Conservation (phyloP, 805 yeast species). For the Ogataea dorogensis region DNA sequence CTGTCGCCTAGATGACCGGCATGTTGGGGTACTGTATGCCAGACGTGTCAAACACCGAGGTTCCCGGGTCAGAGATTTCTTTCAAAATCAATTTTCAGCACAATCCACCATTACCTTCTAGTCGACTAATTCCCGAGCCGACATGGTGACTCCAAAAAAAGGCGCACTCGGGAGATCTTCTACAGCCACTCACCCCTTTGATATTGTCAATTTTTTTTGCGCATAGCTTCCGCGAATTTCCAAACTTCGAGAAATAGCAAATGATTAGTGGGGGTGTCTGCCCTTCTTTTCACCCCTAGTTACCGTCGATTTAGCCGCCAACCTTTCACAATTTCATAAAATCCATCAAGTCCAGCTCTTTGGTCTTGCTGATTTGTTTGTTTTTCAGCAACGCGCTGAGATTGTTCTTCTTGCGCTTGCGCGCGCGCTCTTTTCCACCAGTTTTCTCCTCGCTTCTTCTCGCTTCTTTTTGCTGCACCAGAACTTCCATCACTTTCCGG, state of each 20-base stretch:
- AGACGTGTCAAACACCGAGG: too few species aligned
- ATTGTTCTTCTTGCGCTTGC: constrained; percentile 29
- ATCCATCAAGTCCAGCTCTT: constrained; percentile 27
- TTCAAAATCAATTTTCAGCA: too few species aligned
- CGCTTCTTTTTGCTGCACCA: constrained; percentile 8
- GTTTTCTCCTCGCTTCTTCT: constrained; percentile 3
- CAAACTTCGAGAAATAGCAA: neutral
- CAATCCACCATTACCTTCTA: constrained; percentile 5
- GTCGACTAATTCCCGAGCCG: constrained; percentile 5
- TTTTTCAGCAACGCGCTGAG: constrained; percentile 24
- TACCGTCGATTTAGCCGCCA: too few species aligned
- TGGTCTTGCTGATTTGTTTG: constrained; percentile 15
- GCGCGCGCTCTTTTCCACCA: constrained; percentile 18
- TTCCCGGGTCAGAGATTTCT: too few species aligned
- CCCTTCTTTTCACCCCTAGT: neutral
- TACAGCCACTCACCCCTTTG: constrained; percentile 8
- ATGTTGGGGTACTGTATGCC: neutral
- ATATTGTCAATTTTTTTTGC: constrained; percentile 1
- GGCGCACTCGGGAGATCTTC: constrained; percentile 11
- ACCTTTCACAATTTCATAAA: constrained; percentile 24
- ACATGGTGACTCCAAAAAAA: constrained; percentile 3
- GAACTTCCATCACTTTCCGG: neutral
- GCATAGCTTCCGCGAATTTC: constrained; percentile 4
- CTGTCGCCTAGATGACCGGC: neutral
- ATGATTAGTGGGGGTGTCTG: constrained; percentile 5